phyloP scores from a whole-genome alignment of 2,329 filamentous ascomycete species.

The Pseudogymnoascus pannorum region DNA sequence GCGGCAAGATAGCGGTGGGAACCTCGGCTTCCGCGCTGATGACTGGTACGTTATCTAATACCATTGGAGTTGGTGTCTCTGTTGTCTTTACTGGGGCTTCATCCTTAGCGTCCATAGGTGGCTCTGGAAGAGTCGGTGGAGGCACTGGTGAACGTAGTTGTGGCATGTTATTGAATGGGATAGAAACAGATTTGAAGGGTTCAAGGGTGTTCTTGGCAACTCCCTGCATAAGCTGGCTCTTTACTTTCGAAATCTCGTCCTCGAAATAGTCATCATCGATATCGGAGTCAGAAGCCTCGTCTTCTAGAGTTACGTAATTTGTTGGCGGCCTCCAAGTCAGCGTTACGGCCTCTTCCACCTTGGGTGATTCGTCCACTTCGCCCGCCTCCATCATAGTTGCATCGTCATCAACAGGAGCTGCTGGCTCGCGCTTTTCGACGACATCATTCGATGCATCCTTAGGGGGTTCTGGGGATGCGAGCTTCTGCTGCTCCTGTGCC shows the following conservation, averaged over 20 bases:
- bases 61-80: background rate
- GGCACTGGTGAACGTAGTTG: background rate
- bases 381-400: constrained; percentile 7
- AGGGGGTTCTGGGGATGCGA: background rate
- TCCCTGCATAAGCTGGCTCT: constrained; percentile 17
- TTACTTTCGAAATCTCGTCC: constrained; percentile 24
- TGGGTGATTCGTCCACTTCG: constrained; percentile 4
- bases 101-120: background rate
- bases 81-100: background rate
- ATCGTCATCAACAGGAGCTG: background rate
- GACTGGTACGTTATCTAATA: background rate
- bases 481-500: constrained; percentile 2
- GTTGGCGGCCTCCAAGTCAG: constrained; percentile 1
- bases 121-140: background rate
- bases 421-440: background rate
- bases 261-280: constrained; percentile 28
- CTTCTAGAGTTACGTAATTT: constrained; percentile 5
- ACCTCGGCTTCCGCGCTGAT: background rate
- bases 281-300: constrained; percentile 25
- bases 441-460: background rate
- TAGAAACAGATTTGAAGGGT: constrained; percentile 1
- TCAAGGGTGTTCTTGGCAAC: background rate
- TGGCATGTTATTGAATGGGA: background rate
- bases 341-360: background rate
- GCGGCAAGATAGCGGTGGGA: background rate